These are phyloP conservation scores for Zygnema circumcarinatum DNA, from an alignment of 139 green algal species.

Conservation along the genomic window DNA sequence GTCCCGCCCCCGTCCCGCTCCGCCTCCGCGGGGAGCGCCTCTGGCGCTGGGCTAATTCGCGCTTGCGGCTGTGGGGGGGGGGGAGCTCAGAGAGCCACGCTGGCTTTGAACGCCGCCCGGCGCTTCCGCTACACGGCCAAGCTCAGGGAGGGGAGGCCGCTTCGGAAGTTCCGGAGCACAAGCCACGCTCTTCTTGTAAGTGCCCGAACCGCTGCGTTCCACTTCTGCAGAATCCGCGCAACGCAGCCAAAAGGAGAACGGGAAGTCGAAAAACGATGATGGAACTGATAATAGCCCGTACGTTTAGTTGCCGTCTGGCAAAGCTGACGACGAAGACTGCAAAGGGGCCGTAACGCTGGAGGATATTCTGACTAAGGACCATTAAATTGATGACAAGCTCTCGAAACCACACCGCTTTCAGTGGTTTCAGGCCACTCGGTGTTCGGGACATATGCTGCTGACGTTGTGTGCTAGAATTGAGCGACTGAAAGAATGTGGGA, in stretches of 20 bases:
- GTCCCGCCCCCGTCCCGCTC: no score
- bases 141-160: background rate
- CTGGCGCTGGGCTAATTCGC: background rate
- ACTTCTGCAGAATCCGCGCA: background rate
- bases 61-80: background rate
- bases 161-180: slow-evolving; percentile 10
- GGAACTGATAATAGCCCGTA: background rate
- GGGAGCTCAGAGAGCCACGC: slow-evolving; percentile 39
- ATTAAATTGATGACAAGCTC: no score
- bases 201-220: background rate
- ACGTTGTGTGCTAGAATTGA: no score
- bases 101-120: slow-evolving; percentile 44
- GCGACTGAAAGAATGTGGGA: no score
- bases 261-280: background rate
- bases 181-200: slow-evolving; percentile 35
- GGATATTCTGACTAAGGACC: background rate
- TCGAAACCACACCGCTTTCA: no score
- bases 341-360: background rate
- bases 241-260: background rate
- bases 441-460: no score
- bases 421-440: no score
- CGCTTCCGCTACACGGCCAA: slow-evolving; percentile 54
- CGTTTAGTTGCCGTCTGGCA: background rate
- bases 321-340: background rate
- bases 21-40: background rate